These are phyloP conservation scores for Cryoendolithus antarcticus DNA, from an alignment of 2,329 filamentous ascomycete genomes.

Conservation along the genomic window DNA sequence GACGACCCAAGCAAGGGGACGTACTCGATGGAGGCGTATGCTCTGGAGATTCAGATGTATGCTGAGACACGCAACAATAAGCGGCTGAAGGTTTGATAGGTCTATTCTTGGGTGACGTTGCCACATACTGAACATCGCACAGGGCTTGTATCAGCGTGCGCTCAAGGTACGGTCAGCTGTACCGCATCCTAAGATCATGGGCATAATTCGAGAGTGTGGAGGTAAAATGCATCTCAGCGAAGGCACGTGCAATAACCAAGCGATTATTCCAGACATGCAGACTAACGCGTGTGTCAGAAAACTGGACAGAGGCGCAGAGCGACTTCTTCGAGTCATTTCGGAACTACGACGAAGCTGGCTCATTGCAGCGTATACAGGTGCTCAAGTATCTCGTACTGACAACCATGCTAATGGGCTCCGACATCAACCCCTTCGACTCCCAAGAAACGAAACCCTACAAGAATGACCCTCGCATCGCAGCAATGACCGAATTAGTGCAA, in stretches of 20 bases:
- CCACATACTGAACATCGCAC: constrained; percentile 4
- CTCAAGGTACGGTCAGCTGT: constrained; percentile 92
- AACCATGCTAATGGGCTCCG: constrained; percentile 96
- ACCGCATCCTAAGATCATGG: constrained; percentile 97
- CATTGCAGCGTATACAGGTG: constrained; percentile 89
- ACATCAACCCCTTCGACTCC: constrained; percentile 97
- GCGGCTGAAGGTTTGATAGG: constrained; percentile 57
- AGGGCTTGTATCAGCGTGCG: constrained; percentile 76
- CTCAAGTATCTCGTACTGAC: constrained; percentile 93
- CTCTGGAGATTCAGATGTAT: constrained; percentile 97
- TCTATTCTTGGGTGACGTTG: constrained; percentile 6
- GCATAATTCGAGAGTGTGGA: constrained; percentile 94
- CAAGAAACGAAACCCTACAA: constrained; percentile 98
- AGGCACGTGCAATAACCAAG: constrained; percentile 29
- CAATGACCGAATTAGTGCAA: constrained; percentile 94
- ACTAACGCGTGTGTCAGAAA: constrained; percentile 45
- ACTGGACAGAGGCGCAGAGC: constrained; percentile 93
- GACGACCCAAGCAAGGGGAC: constrained; percentile 94
- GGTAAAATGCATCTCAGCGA: constrained; percentile 99
- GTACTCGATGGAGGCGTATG: constrained; percentile 90
- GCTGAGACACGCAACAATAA: constrained; percentile 96
- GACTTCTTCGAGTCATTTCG: constrained; percentile 99
- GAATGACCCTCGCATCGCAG: constrained; percentile 84
- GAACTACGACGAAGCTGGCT: constrained; percentile 97
- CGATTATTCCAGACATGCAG: constrained; percentile 6